These are phyloP conservation scores for Cyberlindnera maclurae DNA, from an alignment of 805 yeast genomes.

Conservation along the genomic window DNA sequence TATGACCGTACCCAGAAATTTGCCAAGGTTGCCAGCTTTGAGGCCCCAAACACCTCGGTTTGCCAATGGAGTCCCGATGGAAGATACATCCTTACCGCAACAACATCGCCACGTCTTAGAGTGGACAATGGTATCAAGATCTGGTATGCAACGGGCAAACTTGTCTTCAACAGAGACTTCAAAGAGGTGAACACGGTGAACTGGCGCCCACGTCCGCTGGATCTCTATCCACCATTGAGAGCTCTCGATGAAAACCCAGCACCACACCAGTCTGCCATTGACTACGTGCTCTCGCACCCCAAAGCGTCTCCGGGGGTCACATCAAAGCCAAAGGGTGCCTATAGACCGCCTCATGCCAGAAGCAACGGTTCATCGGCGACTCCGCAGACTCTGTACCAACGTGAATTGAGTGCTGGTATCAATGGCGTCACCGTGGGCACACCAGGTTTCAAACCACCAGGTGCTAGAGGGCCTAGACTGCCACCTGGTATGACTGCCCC, in stretches of 20 bases:
- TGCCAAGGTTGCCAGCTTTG: slow-evolving; percentile 68
- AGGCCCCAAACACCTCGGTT: slow-evolving; percentile 92
- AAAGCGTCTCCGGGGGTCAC: slow-evolving; percentile 26
- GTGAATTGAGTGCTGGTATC: slow-evolving; percentile 35
- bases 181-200: slow-evolving; percentile 72
- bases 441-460: slow-evolving; percentile 22
- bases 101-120: slow-evolving; percentile 92
- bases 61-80: slow-evolving; percentile 99
- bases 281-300: slow-evolving; percentile 35
- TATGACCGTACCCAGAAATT: slow-evolving; percentile 88
- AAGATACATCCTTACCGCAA: slow-evolving; percentile 85
- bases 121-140: slow-evolving; percentile 93
- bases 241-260: slow-evolving; percentile 46
- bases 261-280: slow-evolving; percentile 67
- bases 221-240: slow-evolving; percentile 30
- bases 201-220: slow-evolving; percentile 63
- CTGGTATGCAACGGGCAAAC: slow-evolving; percentile 87
- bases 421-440: slow-evolving; percentile 7
- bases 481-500: slow-evolving; percentile 55
- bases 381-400: slow-evolving; percentile 48
- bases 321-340: slow-evolving; percentile 76
- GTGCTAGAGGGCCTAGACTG: slow-evolving; percentile 31
- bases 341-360: slow-evolving; percentile 95
- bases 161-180: slow-evolving; percentile 72
- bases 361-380: slow-evolving; percentile 27